These are phyloP conservation scores for Metschnikowia vanudenii DNA, from an alignment of 805 yeast species.

Conservation along the genomic window DNA sequence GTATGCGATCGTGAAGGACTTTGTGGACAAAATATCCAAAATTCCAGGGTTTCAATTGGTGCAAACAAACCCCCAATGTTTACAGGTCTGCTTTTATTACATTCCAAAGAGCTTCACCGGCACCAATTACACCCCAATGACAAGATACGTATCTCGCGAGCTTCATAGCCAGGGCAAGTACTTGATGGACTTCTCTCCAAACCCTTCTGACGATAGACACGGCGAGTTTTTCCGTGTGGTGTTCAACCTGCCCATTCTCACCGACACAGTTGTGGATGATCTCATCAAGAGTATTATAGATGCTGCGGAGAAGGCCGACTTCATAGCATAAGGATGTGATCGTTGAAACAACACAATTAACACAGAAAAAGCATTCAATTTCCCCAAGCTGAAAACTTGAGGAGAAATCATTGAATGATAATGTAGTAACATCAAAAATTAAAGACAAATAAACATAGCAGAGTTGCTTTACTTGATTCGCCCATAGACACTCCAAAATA, in stretches of 20 bases:
- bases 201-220: slow-evolving; percentile 46
- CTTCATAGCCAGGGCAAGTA: slow-evolving; percentile 65
- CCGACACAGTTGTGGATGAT: slow-evolving; percentile 35
- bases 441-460: too few species aligned
- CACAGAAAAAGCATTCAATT: too few species aligned
- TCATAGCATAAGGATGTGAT: slow-evolving; percentile 6
- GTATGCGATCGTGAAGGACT: slow-evolving; percentile 58
- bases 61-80: slow-evolving; percentile 64
- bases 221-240: slow-evolving; percentile 88
- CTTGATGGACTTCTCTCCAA: slow-evolving; percentile 77
- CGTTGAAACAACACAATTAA: too few species aligned
- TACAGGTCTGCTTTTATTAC: slow-evolving; percentile 82
- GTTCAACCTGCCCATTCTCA: slow-evolving; percentile 64
- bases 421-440: too few species aligned
- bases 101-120: slow-evolving; percentile 39
- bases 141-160: slow-evolving; percentile 59
- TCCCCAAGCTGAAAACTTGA: too few species aligned
- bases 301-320: slow-evolving; percentile 20
- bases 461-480: too few species aligned
- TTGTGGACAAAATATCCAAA: slow-evolving; percentile 44
- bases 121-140: slow-evolving; percentile 44
- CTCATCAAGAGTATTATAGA: slow-evolving; percentile 32
- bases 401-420: too few species aligned
- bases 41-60: slow-evolving; percentile 53
- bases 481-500: too few species aligned